Conservation (phyloP, 768 basidiomycete species). For the Mycena capillaripes region DNA sequence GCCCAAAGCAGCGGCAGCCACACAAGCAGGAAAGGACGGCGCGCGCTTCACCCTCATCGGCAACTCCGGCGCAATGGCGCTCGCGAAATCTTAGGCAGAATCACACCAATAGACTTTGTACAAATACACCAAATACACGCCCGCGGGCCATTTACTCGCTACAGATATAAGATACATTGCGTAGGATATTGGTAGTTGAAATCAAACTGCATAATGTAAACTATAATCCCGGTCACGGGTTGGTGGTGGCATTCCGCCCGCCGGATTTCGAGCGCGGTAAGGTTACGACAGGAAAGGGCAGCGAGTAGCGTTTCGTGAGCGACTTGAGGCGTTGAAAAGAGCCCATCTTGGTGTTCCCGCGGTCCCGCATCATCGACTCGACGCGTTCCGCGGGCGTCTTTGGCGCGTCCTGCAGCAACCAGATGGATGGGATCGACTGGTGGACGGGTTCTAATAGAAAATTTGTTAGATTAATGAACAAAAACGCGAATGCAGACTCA, state of each 20-base stretch:
- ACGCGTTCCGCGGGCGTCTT: constrained; percentile 51
- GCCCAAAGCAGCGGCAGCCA: constrained; percentile 58
- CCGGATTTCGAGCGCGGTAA: constrained; percentile 9
- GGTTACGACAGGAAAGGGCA: constrained; percentile 53
- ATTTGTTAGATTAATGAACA: background rate
- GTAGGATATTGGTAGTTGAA: background rate
- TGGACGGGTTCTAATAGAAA: constrained; percentile 20
- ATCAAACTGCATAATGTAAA: background rate
- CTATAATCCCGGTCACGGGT: background rate
- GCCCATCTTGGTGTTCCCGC: constrained; percentile 39
- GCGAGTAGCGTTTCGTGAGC: constrained; percentile 64
- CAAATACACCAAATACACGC: constrained; percentile 1
- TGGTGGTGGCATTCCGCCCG: constrained; percentile 15
- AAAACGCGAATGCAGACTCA: background rate
- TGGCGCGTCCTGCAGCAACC: constrained; percentile 60
- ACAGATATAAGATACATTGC: constrained; percentile 30
- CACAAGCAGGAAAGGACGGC: constrained; percentile 53
- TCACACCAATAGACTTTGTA: background rate
- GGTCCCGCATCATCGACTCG: constrained; percentile 45
- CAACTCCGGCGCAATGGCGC: constrained; percentile 63
- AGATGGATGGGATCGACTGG: constrained; percentile 60
- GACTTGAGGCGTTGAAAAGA: constrained; percentile 58
- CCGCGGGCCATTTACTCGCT: constrained; percentile 1
- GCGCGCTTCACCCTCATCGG: constrained; percentile 66
- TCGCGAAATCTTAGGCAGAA: constrained; percentile 47